Conservation (phyloP, 129 eudicot species). For the Pittosporum tobira region DNA sequence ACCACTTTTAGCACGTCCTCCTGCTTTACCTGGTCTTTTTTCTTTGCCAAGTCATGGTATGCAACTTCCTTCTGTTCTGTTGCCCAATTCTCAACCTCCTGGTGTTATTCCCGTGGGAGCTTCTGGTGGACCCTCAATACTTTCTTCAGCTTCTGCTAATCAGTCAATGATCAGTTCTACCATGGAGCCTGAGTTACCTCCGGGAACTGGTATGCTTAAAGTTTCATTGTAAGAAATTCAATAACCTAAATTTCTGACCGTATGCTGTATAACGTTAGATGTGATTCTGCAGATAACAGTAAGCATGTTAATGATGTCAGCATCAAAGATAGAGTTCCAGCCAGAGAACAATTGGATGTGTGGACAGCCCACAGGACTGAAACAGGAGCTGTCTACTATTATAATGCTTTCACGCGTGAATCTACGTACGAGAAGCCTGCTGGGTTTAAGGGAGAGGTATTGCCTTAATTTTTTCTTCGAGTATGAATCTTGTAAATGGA, state of each 20-base stretch:
- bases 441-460: conserved; percentile 86
- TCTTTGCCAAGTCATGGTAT: conserved; percentile 46
- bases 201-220: conserved; percentile 59
- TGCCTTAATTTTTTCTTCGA: conserved; percentile 4
- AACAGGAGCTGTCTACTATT: conserved; percentile 78
- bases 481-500: not conserved
- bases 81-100: conserved; percentile 70
- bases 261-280: not conserved
- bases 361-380: conserved; percentile 94
- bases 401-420: conserved; percentile 85
- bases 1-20: conserved; percentile 48
- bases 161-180: conserved; percentile 24
- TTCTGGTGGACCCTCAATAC: conserved; percentile 23
- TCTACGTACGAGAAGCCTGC: conserved; percentile 88
- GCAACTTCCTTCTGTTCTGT: conserved; percentile 38
- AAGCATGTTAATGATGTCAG: conserved; percentile 35
- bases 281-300: conserved; percentile 37
- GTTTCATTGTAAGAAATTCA: conserved; percentile 5
- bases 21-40: conserved; percentile 48
- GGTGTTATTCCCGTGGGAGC: conserved; percentile 55
- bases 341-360: conserved; percentile 52
- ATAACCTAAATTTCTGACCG: not conserved
- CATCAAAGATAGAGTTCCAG: conserved; percentile 23
- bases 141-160: conserved; percentile 28
- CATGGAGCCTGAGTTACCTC: conserved; percentile 51